Evolutionary conservation across 768 basidiomycete genomes (phyloP).

Genomic region (Lentinula raphanica): DNA sequence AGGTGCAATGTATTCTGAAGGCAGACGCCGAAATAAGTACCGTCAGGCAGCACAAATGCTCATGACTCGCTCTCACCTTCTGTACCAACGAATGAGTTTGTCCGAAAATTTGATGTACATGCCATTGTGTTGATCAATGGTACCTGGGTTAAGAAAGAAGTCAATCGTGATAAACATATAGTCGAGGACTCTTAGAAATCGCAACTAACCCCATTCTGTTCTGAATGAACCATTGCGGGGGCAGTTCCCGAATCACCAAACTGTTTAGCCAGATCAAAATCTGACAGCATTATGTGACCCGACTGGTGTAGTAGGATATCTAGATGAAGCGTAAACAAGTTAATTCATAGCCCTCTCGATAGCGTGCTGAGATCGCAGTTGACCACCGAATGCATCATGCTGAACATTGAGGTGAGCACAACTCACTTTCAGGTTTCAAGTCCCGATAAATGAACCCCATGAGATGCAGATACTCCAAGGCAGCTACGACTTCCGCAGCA

Average conservation of each 20-base stretch:
- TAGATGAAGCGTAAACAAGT: constrained; percentile 24
- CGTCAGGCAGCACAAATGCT: constrained; percentile 11
- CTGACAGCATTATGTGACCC: constrained; percentile 98
- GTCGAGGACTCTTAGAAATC: constrained; percentile 2
- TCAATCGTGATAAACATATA: neutral
- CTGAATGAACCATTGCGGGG: constrained; percentile 84
- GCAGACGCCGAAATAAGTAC: constrained; percentile 19
- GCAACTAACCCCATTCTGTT: constrained; percentile 77
- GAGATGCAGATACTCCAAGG: constrained; percentile 95
- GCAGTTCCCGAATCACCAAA: constrained; percentile 80
- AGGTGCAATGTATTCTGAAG: constrained; percentile 94
- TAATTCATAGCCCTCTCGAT: neutral
- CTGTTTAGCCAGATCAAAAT: constrained; percentile 98
- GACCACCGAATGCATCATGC: neutral
- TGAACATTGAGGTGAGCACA: neutral
- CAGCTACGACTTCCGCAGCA: constrained; percentile 96
- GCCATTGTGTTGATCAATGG: constrained; percentile 95
- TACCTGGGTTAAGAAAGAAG: constrained; percentile 39
- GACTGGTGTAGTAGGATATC: constrained; percentile 97
- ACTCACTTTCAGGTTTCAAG: constrained; percentile 98
- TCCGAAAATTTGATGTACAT: constrained; percentile 95
- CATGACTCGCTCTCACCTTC: constrained; percentile 57
- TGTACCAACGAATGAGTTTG: constrained; percentile 98
- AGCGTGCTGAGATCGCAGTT: neutral
- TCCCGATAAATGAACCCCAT: constrained; percentile 99